Evolutionary conservation across 306 rosid genomes (phyloP).

Genomic region (Spatholobus suberectus): DNA sequence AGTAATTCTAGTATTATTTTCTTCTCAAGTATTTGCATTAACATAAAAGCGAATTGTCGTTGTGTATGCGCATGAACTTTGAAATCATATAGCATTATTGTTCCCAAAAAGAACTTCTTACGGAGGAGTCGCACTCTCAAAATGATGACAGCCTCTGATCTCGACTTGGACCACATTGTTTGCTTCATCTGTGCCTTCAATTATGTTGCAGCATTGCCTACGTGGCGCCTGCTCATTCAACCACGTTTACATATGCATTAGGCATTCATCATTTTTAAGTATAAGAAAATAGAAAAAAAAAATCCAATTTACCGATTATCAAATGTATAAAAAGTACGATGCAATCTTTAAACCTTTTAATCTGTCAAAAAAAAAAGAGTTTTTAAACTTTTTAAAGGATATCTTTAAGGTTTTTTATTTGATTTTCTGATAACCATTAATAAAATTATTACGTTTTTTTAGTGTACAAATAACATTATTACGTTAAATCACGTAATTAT

Average conservation of each 20-base stretch:
- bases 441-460: no score
- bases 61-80: background rate
- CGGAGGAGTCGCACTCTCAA: constrained; percentile 63
- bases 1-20: no score
- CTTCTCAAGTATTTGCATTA: background rate
- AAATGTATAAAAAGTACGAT: no score
- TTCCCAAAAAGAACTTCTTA: constrained; percentile 26
- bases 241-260: background rate
- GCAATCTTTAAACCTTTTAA: no score
- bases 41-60: background rate
- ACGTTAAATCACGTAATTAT: no score
- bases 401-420: no score
- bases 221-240: constrained; percentile 69
- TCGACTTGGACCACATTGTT: constrained; percentile 32
- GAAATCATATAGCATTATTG: no score
- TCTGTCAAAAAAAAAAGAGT: no score
- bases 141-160: constrained; percentile 55
- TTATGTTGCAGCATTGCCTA: constrained; percentile 74
- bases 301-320: background rate
- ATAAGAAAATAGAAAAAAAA: background rate
- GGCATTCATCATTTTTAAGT: background rate
- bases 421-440: no score
- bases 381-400: no score
- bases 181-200: background rate
- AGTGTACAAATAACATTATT: no score